These are phyloP conservation scores for Pythium folliculosum DNA, from an alignment of 352 stramenopile genomes.

Conservation along the genomic window DNA sequence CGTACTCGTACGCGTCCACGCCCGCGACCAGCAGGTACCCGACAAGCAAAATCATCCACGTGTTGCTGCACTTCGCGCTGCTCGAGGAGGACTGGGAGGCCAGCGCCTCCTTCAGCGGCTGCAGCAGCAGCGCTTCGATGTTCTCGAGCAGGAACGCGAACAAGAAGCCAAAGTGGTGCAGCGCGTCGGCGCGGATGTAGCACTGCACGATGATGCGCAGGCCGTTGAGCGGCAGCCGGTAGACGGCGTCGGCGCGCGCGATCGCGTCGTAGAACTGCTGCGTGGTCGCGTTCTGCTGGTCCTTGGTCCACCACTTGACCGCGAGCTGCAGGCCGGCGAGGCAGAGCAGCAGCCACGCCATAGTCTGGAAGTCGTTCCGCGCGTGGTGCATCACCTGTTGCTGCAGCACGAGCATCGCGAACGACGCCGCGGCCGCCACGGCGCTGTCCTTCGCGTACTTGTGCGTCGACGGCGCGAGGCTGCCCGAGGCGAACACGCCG, in stretches of 20 bases:
- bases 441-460: slow-evolving; percentile 31
- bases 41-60: slow-evolving; percentile 41
- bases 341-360: slow-evolving; percentile 31
- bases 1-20: slow-evolving; percentile 63
- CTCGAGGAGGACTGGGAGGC: not conserved
- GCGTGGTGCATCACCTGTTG: slow-evolving; percentile 35
- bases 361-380: slow-evolving; percentile 35
- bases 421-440: slow-evolving; percentile 25
- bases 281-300: slow-evolving; percentile 29
- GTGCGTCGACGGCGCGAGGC: slow-evolving; percentile 17
- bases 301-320: slow-evolving; percentile 26
- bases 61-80: slow-evolving; percentile 19
- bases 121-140: slow-evolving; percentile 46
- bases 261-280: slow-evolving; percentile 24
- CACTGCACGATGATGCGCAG: slow-evolving; percentile 42
- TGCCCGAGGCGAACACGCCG: slow-evolving; percentile 21
- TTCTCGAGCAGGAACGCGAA: slow-evolving; percentile 72
- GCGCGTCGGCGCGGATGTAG: slow-evolving; percentile 51
- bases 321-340: slow-evolving; percentile 19
- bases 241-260: slow-evolving; percentile 17
- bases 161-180: slow-evolving; percentile 70
- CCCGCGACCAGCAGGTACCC: slow-evolving; percentile 65
- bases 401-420: slow-evolving; percentile 34
- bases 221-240: slow-evolving; percentile 37
- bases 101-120: slow-evolving; percentile 39